Conservation (phyloP, 225 moss, liverwort and hornwort species). For the Rhytidiadelphus loreus region DNA sequence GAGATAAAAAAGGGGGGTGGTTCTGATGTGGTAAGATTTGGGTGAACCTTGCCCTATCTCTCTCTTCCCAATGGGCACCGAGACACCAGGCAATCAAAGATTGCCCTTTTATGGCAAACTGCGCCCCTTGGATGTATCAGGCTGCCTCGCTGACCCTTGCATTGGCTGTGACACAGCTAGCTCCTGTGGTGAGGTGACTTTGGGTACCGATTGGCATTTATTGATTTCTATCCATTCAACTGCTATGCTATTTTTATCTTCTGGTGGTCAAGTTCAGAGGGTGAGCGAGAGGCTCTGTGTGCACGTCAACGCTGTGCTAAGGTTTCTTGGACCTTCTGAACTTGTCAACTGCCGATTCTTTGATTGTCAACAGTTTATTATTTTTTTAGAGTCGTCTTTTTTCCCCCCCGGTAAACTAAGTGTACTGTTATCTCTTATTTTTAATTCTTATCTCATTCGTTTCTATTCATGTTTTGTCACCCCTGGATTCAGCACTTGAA, state of each 20-base stretch:
- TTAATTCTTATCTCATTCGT: background rate
- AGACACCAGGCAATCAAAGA: slow-evolving; percentile 54
- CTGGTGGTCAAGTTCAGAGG: slow-evolving; percentile 1
- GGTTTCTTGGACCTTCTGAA: background rate
- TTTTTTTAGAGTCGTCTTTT: slow-evolving; percentile 9
- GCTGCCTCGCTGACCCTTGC: slow-evolving; percentile 18
- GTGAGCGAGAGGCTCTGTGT: background rate
- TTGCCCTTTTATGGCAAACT: slow-evolving; percentile 31
- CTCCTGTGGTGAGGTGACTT: slow-evolving; percentile 18
- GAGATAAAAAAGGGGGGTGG: background rate
- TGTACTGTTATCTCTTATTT: background rate
- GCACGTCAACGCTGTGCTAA: background rate
- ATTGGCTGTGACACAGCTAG: background rate
- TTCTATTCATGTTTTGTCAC: background rate
- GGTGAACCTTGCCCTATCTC: slow-evolving; percentile 47
- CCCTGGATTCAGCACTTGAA: background rate
- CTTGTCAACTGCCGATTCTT: slow-evolving; percentile 22
- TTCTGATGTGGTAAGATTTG: background rate
- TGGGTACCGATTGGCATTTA: slow-evolving; percentile 39
- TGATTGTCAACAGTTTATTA: slow-evolving; percentile 6
- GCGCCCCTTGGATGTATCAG: slow-evolving; percentile 11
- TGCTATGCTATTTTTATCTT: slow-evolving; percentile 15
- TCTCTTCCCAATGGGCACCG: slow-evolving; percentile 45
- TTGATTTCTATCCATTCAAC: slow-evolving; percentile 39
- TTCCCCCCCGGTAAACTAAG: background rate